A percentile compares a stretch with the other conserved stretches of the same genome.
These are phyloP conservation scores for Trichomonas tenax DNA, from an alignment of 208 protist genomes.

Conservation along the genomic window DNA sequence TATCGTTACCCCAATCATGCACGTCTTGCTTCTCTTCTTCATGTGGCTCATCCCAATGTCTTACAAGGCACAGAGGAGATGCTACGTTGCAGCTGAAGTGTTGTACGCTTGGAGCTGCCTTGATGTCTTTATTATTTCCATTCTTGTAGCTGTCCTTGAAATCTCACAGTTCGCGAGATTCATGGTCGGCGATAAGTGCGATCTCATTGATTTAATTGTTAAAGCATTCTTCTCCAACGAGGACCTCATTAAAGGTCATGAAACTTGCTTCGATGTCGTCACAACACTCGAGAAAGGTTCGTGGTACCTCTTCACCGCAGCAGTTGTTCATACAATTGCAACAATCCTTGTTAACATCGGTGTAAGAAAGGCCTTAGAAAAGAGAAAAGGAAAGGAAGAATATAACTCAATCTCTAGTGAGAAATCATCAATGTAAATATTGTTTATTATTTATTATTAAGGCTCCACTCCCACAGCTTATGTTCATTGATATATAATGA, in stretches of 20 bases:
- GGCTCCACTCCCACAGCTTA: too few species aligned
- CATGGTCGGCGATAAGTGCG: conserved; percentile 54
- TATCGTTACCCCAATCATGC: conserved; percentile 43
- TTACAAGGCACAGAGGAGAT: background rate
- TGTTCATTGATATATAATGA: too few species aligned
- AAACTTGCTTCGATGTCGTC: background rate
- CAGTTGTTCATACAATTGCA: background rate
- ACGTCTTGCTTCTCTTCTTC: conserved; percentile 42
- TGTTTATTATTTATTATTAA: too few species aligned
- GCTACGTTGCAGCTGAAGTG: conserved; percentile 34
- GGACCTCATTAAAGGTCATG: background rate
- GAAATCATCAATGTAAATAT: too few species aligned
- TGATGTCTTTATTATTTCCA: conserved; percentile 65
- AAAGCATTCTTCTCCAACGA: conserved; percentile 1
- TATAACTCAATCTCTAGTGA: background rate
- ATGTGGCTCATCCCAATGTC: conserved; percentile 49
- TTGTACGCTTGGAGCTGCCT: conserved; percentile 66
- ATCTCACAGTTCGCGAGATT: conserved; percentile 66
- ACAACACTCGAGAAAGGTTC: background rate
- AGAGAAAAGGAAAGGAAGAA: background rate
- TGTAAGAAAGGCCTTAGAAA: background rate
- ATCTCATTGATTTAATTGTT: conserved; percentile 43
- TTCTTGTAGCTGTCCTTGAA: conserved; percentile 63
- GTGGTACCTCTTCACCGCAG: background rate
- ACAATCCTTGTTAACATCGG: background rate